Percentiles rank a stretch among this genome's conserved stretches.
These are phyloP conservation scores for Conticribra weissflogii DNA, from an alignment of 108 stramenopile genomes.

Conservation along the genomic window DNA sequence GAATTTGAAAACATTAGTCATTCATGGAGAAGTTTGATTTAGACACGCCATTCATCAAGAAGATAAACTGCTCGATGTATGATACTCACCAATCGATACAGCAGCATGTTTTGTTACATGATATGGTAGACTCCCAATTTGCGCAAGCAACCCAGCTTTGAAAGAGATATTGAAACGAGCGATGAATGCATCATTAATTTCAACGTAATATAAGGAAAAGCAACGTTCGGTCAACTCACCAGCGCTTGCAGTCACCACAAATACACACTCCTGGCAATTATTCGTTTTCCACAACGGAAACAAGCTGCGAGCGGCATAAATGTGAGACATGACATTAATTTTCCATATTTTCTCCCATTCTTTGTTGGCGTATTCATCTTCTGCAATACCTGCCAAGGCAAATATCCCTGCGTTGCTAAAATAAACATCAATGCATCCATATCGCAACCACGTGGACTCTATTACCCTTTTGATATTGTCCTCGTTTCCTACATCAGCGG, in stretches of 20 bases:
- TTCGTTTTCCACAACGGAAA: conserved; percentile 18
- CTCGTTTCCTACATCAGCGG: conserved; percentile 16
- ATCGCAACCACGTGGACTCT: conserved; percentile 1
- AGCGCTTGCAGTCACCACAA: conserved; percentile 36
- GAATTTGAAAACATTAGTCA: too few species aligned
- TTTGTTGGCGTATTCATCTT: conserved; percentile 20
- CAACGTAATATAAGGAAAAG: too few species aligned
- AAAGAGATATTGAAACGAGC: too few species aligned
- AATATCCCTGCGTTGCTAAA: conserved; percentile 30
- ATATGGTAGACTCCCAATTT: conserved; percentile 15
- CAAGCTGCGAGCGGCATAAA: conserved; percentile 27
- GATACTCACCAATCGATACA: too few species aligned
- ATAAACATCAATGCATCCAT: conserved; percentile 7
- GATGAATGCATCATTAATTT: too few species aligned
- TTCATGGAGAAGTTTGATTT: too few species aligned
- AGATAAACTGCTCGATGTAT: too few species aligned
- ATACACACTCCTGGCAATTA: conserved; percentile 7
- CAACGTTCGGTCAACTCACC: too few species aligned
- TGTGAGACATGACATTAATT: conserved; percentile 26
- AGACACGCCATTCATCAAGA: too few species aligned
- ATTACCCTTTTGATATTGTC: conserved; percentile 5
- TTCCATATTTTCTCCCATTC: conserved; percentile 20
- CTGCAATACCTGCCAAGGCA: conserved; percentile 2
- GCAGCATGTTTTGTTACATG: conserved; percentile 31
- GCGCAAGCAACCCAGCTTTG: conserved; percentile 24